A percentile compares a stretch with the other conserved stretches of the same genome.
These are phyloP conservation scores for Pleurotus ostreatus DNA, from an alignment of 768 basidiomycete genomes.

Conservation along the genomic window DNA sequence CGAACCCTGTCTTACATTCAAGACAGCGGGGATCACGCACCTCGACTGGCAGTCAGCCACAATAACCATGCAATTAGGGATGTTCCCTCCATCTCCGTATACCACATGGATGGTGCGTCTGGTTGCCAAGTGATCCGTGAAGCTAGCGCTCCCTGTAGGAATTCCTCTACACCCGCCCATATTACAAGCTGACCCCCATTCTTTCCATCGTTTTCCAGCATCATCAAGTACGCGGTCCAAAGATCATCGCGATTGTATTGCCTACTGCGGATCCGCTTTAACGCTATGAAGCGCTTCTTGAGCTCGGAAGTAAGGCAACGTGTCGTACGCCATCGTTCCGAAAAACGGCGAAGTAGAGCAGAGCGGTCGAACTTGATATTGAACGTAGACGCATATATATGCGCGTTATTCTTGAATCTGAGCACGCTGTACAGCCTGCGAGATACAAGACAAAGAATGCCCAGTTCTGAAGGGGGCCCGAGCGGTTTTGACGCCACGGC, in stretches of 20 bases:
- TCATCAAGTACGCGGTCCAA: slow-evolving; percentile 51
- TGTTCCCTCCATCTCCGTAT: slow-evolving; percentile 28
- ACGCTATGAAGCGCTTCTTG: slow-evolving; percentile 32
- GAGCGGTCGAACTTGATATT: slow-evolving; percentile 38
- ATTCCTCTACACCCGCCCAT: slow-evolving; percentile 28
- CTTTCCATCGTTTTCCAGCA: slow-evolving; percentile 46
- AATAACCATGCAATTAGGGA: slow-evolving; percentile 41
- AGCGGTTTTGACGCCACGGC: slow-evolving; percentile 29
- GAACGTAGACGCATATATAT: slow-evolving; percentile 41
- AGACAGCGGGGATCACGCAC: slow-evolving; percentile 19
- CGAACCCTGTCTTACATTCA: background rate
- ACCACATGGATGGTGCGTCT: slow-evolving; percentile 13
- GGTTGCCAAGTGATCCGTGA: slow-evolving; percentile 16
- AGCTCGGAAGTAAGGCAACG: slow-evolving; percentile 39
- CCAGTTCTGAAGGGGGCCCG: slow-evolving; percentile 40
- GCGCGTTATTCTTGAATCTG: slow-evolving; percentile 28
- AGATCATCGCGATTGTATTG: slow-evolving; percentile 33
- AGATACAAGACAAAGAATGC: slow-evolving; percentile 34
- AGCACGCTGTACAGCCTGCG: slow-evolving; percentile 30
- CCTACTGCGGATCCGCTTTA: slow-evolving; percentile 36
- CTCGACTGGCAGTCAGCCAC: slow-evolving; percentile 40
- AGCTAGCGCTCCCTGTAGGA: slow-evolving; percentile 4
- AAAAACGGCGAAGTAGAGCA: slow-evolving; percentile 36
- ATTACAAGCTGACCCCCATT: slow-evolving; percentile 38
- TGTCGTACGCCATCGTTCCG: slow-evolving; percentile 30